Conservation (phyloP, 108 stramenopile genomes). For the Fragilariopsis cylindrus region DNA sequence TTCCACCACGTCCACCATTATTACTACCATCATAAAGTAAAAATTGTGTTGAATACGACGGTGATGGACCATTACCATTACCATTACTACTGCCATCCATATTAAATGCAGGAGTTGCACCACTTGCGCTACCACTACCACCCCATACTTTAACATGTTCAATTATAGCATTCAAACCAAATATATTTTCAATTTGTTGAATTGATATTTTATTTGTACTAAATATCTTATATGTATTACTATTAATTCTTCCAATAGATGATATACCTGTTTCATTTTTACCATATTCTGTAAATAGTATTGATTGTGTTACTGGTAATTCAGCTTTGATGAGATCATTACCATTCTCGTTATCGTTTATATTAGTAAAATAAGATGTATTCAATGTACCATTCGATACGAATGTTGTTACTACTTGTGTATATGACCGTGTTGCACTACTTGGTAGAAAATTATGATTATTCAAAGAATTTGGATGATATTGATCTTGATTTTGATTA, state of each 20-base stretch:
- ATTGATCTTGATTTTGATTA: background rate
- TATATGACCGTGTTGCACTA: conserved; percentile 59
- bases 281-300: conserved; percentile 6
- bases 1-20: background rate
- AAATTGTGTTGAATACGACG: conserved; percentile 43
- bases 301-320: background rate
- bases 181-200: conserved; percentile 38
- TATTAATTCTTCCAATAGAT: conserved; percentile 16
- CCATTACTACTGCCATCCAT: conserved; percentile 44
- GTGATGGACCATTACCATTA: background rate
- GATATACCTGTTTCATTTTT: conserved; percentile 24
- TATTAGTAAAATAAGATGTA: conserved; percentile 43
- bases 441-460: conserved; percentile 34
- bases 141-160: conserved; percentile 62
- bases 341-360: conserved; percentile 33
- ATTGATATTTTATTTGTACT: conserved; percentile 36
- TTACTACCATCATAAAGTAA: conserved; percentile 64
- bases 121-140: conserved; percentile 39
- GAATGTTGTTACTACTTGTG: conserved; percentile 73
- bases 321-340: conserved; percentile 38
- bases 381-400: conserved; percentile 63
- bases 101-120: conserved; percentile 41
- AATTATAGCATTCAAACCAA: conserved; percentile 50
- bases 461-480: conserved; percentile 1
- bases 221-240: conserved; percentile 65